phyloP scores from a whole-genome alignment of 176 grass and related monocot genomes.

The Pharus latifolius region DNA sequence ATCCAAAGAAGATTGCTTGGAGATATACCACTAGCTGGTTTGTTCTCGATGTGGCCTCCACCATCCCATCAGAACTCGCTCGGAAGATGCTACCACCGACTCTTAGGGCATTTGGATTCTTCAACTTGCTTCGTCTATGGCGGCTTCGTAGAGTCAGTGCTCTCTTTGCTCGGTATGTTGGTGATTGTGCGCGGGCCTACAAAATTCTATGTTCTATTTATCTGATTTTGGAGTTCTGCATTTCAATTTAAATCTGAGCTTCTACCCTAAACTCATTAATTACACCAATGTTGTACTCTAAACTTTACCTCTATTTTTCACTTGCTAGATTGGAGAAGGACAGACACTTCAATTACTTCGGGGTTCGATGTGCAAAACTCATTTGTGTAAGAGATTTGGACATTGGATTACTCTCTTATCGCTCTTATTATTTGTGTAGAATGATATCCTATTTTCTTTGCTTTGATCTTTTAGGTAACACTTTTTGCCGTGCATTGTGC shows the following conservation, averaged over 20 bases:
- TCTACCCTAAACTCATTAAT: background rate
- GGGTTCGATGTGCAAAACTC: constrained; percentile 94
- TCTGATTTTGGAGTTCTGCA: background rate
- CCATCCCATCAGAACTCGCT: constrained; percentile 66
- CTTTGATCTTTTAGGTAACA: constrained; percentile 54
- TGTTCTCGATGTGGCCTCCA: constrained; percentile 71
- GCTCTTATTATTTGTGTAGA: background rate
- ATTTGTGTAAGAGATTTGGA: constrained; percentile 59
- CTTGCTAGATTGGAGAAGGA: constrained; percentile 82
- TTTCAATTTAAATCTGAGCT: background rate
- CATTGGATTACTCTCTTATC: background rate
- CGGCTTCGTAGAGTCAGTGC: constrained; percentile 94
- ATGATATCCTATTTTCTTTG: constrained; percentile 1
- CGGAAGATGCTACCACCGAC: constrained; percentile 46
- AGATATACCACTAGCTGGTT: constrained; percentile 77
- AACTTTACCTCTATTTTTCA: constrained; percentile 6
- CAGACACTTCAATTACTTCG: constrained; percentile 91
- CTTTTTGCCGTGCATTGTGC: constrained; percentile 94
- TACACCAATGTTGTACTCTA: background rate
- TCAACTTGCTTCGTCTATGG: constrained; percentile 95
- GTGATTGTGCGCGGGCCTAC: background rate
- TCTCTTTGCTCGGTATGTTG: constrained; percentile 77
- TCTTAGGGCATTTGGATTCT: constrained; percentile 78
- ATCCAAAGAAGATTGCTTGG: constrained; percentile 57
- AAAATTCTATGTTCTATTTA: background rate